Evolutionary conservation across 2,329 filamentous ascomycete genomes (phyloP).

Genomic region (Karstenula rhodostoma): DNA sequence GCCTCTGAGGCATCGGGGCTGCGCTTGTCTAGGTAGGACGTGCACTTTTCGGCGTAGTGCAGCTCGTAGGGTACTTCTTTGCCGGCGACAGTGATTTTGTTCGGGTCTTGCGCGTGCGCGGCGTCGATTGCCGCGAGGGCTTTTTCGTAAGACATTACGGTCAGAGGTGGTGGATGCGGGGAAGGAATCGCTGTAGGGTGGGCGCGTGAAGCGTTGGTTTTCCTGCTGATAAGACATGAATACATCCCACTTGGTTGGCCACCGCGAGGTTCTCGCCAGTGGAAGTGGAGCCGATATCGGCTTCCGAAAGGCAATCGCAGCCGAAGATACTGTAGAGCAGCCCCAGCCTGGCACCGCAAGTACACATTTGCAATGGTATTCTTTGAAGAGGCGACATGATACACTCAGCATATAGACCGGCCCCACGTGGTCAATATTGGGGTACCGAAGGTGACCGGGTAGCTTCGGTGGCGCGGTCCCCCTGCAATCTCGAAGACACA

Average conservation of each 20-base stretch:
- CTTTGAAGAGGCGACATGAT: too few relatives aligned
- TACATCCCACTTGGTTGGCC: constrained; percentile 6
- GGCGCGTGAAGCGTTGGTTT: background rate
- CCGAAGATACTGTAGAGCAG: background rate
- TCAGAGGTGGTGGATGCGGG: constrained; percentile 23
- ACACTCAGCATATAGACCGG: background rate
- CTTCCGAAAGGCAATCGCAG: background rate
- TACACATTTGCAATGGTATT: background rate
- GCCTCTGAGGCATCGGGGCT: constrained; percentile 69
- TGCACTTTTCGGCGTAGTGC: constrained; percentile 83
- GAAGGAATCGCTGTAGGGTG: background rate
- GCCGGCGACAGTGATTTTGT: constrained; percentile 55
- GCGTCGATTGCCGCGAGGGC: constrained; percentile 76
- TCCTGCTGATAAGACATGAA: constrained; percentile 6
- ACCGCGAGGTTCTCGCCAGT: background rate
- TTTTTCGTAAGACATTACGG: constrained; percentile 36
- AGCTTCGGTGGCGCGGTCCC: too few relatives aligned
- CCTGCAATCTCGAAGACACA: too few relatives aligned
- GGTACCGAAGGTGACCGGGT: too few relatives aligned
- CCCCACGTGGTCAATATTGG: too few relatives aligned
- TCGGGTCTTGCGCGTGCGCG: constrained; percentile 75
- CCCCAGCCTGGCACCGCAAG: too few relatives aligned
- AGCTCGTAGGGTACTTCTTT: constrained; percentile 74
- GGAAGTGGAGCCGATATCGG: background rate
- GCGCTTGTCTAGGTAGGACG: constrained; percentile 71